Conservation (phyloP, 2,329 filamentous ascomycete species). For the Verticillium klebahnii region DNA sequence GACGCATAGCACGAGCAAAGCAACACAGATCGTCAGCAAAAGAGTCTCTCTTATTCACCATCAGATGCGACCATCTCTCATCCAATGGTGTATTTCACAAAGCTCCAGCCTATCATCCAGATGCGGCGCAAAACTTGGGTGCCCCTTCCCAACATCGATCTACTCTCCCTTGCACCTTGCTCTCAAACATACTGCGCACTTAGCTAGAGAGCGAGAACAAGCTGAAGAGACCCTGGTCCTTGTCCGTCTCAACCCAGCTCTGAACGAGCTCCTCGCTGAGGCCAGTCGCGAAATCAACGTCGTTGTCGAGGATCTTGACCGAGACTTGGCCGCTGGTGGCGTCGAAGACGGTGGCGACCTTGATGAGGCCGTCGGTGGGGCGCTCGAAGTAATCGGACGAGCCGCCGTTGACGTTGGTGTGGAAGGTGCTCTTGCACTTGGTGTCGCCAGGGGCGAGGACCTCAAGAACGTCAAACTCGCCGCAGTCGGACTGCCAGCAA, state of each 20-base stretch:
- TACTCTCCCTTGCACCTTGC: background rate
- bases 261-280: slow-evolving; percentile 33
- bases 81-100: background rate
- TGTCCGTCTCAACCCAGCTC: slow-evolving; percentile 20
- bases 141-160: background rate
- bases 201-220: slow-evolving; percentile 11
- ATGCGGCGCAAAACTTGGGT: background rate
- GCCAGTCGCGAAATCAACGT: slow-evolving; percentile 33
- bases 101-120: background rate
- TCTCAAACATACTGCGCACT: background rate
- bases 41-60: background rate
- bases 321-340: slow-evolving; percentile 44
- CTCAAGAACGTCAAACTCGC: slow-evolving; percentile 74
- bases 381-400: slow-evolving; percentile 69
- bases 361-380: slow-evolving; percentile 54
- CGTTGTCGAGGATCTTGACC: slow-evolving; percentile 47
- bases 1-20: no score
- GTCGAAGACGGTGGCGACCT: slow-evolving; percentile 60
- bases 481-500: slow-evolving; percentile 66
- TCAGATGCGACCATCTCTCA: background rate
- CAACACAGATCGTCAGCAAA: background rate
- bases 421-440: slow-evolving; percentile 67
- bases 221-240: slow-evolving; percentile 8
- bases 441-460: slow-evolving; percentile 60
- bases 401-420: slow-evolving; percentile 58